Base-by-base conservation (phyloP, 352 stramenopile genomes). In the Phytopythium boreale region DNA sequence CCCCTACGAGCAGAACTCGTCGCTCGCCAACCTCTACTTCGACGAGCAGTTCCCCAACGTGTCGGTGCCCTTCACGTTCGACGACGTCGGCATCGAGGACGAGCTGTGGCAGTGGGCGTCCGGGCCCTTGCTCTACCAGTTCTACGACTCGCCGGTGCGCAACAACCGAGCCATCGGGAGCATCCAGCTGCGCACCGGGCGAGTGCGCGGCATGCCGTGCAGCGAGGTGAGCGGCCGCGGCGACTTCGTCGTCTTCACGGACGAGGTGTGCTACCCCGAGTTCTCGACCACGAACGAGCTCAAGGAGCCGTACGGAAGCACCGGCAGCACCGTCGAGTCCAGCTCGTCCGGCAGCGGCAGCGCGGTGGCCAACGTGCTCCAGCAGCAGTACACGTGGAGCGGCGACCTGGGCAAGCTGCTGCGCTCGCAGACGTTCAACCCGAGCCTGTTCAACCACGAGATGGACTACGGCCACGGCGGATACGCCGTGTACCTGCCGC, bases 401-500 rank as follows among this genome's bases (percentile, higher is more conserved):
- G 60, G 46, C 24, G 66, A 71, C 43, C 52, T 90, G 24, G 56
- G 68, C 39, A 75, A 70, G 26, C 64, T 93, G 24, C 36, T 82
- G 46, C 80, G 81, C 6, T 92, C 82, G 20, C 79, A 90, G 61
- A 89, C 81, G 47, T 92, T 92, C 60, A 90, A 72, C 19, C 80
- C 84, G 17, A 82, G 77, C 37, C 66, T 92, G 11, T 72, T 89
- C 14, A 92, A 80, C 57, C 71, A 85, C 46, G 67, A 80, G 29
- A 89, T 89, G 82, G 69, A 88, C 62, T 92, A 93, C 44, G 85
- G 85, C 20, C 68, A 80, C n/a, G 82, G 85, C 47, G 85, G 85
- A 9, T 92, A 90, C 51, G 71, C 75, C 1, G 77, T 91, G 24
- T 92, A 89, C 46, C 59, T 93, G 34, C 82, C 84, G 20, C 79